Conservation (phyloP, 805 yeast genomes). For the Schwanniomyces vanrijiae region DNA sequence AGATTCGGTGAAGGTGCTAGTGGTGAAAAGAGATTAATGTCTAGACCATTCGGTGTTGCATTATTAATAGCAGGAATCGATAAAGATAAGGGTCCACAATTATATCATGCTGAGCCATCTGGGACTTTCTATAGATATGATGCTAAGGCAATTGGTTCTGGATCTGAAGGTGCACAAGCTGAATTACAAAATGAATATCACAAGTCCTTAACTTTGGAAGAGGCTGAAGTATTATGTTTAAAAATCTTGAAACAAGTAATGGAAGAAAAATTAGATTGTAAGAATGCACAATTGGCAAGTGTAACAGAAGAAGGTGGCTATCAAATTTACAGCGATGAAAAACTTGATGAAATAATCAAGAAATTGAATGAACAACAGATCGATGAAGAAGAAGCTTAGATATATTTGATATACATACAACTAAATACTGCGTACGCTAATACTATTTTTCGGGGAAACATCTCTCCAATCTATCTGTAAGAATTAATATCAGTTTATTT, state of each 20-base stretch:
- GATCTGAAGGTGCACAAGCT: constrained; percentile 98
- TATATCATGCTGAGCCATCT: constrained; percentile 98
- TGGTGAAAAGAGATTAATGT: constrained; percentile 93
- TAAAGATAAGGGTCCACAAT: constrained; percentile 90
- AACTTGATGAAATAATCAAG: constrained; percentile 79
- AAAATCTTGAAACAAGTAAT: constrained; percentile 94
- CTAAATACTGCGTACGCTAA: constrained; percentile 1
- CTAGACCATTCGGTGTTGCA: constrained; percentile 99
- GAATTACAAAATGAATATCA: constrained; percentile 97
- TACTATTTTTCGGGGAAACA: constrained; percentile 28
- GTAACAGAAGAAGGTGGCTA: constrained; percentile 88
- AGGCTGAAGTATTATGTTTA: constrained; percentile 87
- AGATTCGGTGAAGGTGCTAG: constrained; percentile 97
- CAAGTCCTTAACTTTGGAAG: constrained; percentile 82
- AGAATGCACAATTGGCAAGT: constrained; percentile 91
- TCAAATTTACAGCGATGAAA: constrained; percentile 77
- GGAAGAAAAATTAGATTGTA: constrained; percentile 97
- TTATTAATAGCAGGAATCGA: constrained; percentile 93
- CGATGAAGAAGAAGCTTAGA: constrained; percentile 29
- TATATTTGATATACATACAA: constrained; percentile 1
- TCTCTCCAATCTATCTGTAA: constrained; percentile 44
- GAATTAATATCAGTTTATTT: constrained; percentile 41
- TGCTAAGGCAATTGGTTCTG: constrained; percentile 98
- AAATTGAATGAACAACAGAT: constrained; percentile 69
- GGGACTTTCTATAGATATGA: constrained; percentile 97